Base-by-base conservation (phyloP, 768 basidiomycete genomes). In the Auricularia cornea region DNA sequence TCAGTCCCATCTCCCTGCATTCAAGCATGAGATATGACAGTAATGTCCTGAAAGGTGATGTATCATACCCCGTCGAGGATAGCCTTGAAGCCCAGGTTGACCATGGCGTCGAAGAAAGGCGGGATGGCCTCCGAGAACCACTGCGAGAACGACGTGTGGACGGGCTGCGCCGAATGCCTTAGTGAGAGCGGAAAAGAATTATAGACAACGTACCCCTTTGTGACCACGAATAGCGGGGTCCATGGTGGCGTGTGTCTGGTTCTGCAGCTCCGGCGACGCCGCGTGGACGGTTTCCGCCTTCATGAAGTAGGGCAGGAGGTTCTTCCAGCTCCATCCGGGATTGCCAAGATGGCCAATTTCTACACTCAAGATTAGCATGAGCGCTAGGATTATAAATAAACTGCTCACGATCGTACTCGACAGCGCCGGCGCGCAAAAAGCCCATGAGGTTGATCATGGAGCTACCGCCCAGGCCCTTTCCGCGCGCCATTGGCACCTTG, bases 361-460 rank as follows among this genome's bases (percentile, higher is more conserved):
- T 18, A 20, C n/a, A n/a, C n/a, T n/a, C n/a, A 23, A 48, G 44
- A 6, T 48, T 48, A 41, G 66, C 26, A 51, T 48, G 44, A 48
- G 44, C 6, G 44, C 11, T 18, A 20, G 18, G 18, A 6, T 18
- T 18, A 23, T 10, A 48, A 48, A 20, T 18, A 20, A 6, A 18
- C 12, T 18, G 44, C 44, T 48, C 23, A 48, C 44, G 23, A 18
- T 48, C 44, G 18, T 48, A 48, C 44, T 48, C 44, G 18, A 48
- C 44, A 5, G 16, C 23, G 6, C 44, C 44, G 18, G 44, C 44
- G 10, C 23, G 44, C 44, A 48, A 18, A 23, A 48, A 66, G 23
- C 35, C 54, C 31, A 72, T 69, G 65, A 79, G 78, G 65, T 84
- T 84, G 31, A 81, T 74, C 3, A 68, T 68, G 0, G 81, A 81